phyloP scores from a whole-genome alignment of 2,329 filamentous ascomycete genomes.

The Fusarium fujikuroi region DNA sequence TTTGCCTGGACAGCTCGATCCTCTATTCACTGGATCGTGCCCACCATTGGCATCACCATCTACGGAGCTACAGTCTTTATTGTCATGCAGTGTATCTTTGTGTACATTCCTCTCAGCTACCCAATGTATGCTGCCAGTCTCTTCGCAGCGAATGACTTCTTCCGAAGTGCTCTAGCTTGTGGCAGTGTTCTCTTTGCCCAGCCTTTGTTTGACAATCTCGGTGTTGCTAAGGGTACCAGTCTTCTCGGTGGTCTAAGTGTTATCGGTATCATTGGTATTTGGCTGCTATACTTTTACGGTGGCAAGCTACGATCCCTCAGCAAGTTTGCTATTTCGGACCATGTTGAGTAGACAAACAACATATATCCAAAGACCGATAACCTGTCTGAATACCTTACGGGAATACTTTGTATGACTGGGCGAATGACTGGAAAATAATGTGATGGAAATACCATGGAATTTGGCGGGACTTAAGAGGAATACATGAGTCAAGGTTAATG shows the following conservation, averaged over 20 bases:
- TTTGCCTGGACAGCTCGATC: conserved; percentile 68
- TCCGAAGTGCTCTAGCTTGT: conserved; percentile 67
- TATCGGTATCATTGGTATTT: conserved; percentile 68
- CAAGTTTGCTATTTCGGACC: conserved; percentile 62
- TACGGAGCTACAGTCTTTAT: conserved; percentile 64
- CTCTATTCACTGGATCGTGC: conserved; percentile 64
- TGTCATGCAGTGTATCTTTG: conserved; percentile 69
- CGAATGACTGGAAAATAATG: neutral
- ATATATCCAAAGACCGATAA: too few relatives aligned
- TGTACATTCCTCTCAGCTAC: conserved; percentile 67
- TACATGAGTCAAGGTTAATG: conserved; percentile 4
- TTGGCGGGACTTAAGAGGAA: neutral
- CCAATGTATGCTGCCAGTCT: conserved; percentile 67
- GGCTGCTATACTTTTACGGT: conserved; percentile 67
- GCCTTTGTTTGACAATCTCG: conserved; percentile 68
- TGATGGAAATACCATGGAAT: conserved; percentile 23
- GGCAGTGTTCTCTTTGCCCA: conserved; percentile 69
- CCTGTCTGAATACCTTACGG: neutral
- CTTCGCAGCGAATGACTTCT: conserved; percentile 71
- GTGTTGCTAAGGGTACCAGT: conserved; percentile 66
- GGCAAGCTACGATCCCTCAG: conserved; percentile 64
- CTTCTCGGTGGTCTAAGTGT: conserved; percentile 66
- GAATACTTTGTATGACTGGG: neutral
- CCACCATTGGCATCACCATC: conserved; percentile 66
- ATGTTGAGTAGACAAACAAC: conserved; percentile 18